Evolutionary conservation across 768 basidiomycete genomes (phyloP), one percentile per base, ranked within the genome.

Genomic region (Boletus rufocinnamomeus): DNA sequence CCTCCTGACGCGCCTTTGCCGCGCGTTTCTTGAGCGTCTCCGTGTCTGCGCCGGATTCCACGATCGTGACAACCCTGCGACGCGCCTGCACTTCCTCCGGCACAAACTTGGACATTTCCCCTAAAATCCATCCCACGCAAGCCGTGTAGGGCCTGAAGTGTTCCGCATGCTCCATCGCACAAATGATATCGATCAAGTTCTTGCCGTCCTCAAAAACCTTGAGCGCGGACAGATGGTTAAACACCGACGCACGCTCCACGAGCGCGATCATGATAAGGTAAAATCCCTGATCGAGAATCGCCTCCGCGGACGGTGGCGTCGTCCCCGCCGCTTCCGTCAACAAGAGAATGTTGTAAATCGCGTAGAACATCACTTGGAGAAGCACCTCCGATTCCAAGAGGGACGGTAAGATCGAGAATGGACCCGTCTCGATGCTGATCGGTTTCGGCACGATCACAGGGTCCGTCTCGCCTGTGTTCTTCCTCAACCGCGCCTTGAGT

Each of bases 1-100:
- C 89, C 59, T 89, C 91, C 71, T 97, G 90, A n/a, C 95, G 80
- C 16, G 86, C 90, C 71, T 94, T 93, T 9, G 92, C 94, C 6
- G 94, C 92, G 30, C 80, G 80, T 69, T 92, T 93, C 78, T 88
- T 91, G 44, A 84, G 82, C 56, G 87, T 87, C 57, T 85, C 88
- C 3, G 83, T 74, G 59, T 87, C 83, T 25, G 78, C 67, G 1
- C 75, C 71, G 5, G 70, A 70, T 6, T 71, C 64, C 7, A 71
- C 66, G 13, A 69, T 66, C 30, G 81, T 76, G 3, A 76, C 68
- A 8, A 81, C 70, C 38, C 75, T 77, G 16, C 86, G 81, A 9
- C 81, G 79, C 9, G 69, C 72, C n/a, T 73, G 73, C 11, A 92
- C 85, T 45, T 85, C 85, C 9, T 80, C 77, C 0, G 86, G 82